phyloP scores from a whole-genome alignment of 768 basidiomycete species.

The Lentinula detonsa region DNA sequence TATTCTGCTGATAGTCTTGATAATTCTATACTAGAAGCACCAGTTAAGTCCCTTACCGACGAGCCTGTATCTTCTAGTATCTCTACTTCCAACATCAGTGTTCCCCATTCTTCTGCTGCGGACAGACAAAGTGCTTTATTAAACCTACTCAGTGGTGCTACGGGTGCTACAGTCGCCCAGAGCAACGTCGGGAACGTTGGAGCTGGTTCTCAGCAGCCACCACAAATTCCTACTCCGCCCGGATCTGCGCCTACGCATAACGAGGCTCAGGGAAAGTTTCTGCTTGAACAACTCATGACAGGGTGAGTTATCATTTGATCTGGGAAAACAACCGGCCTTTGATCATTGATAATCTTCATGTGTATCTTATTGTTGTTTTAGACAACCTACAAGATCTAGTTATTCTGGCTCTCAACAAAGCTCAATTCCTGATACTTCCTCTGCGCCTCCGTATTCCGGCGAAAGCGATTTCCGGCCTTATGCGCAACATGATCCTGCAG shows the following conservation, averaged over 20 bases:
- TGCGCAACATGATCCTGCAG: constrained; percentile 33
- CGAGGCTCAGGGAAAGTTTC: constrained; percentile 65
- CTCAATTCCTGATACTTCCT: constrained; percentile 26
- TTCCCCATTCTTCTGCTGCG: constrained; percentile 35
- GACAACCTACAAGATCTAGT: constrained; percentile 42
- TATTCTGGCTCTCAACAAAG: constrained; percentile 44
- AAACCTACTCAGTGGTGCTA: constrained; percentile 52
- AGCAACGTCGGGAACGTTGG: constrained; percentile 7
- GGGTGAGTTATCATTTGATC: constrained; percentile 47
- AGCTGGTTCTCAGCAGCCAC: constrained; percentile 28
- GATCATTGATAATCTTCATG: neutral
- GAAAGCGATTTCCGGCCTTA: constrained; percentile 42
- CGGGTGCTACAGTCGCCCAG: constrained; percentile 23
- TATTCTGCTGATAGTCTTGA: constrained; percentile 20
- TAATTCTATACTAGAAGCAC: constrained; percentile 29
- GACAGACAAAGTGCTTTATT: constrained; percentile 76
- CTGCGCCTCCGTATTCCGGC: constrained; percentile 43
- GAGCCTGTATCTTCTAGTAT: constrained; percentile 27
- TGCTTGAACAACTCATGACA: constrained; percentile 78
- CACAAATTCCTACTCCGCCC: constrained; percentile 69
- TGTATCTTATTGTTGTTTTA: constrained; percentile 21
- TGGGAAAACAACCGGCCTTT: constrained; percentile 3
- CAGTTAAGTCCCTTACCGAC: constrained; percentile 38
- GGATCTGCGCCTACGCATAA: constrained; percentile 52
- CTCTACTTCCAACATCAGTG: constrained; percentile 12